A percentile compares a stretch with the other conserved stretches of the same genome.
Conservation (phyloP, 768 basidiomycete species). For the Mycena filopes region DNA sequence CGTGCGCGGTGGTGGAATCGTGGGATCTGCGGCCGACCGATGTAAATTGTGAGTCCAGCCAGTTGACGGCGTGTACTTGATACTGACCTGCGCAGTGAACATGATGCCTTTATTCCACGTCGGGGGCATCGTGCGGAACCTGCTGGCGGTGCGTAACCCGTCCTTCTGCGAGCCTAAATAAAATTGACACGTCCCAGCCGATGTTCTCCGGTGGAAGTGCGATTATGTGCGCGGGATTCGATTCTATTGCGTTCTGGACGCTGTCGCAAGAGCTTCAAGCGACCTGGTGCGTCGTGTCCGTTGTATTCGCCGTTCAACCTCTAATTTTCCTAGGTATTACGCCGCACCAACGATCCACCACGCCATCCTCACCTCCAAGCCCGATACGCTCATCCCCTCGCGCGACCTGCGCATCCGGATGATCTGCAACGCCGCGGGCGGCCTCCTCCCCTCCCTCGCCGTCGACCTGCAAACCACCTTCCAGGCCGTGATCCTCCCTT, state of each 20-base stretch:
- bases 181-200: constrained; percentile 38
- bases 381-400: constrained; percentile 41
- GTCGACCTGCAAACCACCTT: constrained; percentile 59
- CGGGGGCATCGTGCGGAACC: constrained; percentile 67
- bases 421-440: constrained; percentile 63
- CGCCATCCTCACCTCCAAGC: constrained; percentile 54
- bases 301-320: background rate
- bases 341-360: constrained; percentile 62
- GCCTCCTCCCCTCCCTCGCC: constrained; percentile 63
- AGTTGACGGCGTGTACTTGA: background rate
- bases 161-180: background rate
- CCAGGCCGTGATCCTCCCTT: constrained; percentile 63
- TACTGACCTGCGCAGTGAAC: constrained; percentile 41
- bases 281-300: constrained; percentile 66
- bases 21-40: constrained; percentile 52
- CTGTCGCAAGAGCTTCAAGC: constrained; percentile 47
- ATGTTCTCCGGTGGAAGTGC: constrained; percentile 62
- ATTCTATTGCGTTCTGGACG: constrained; percentile 62
- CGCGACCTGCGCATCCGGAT: constrained; percentile 53
- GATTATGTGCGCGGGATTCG: constrained; percentile 66
- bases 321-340: constrained; percentile 51
- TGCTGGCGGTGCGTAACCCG: constrained; percentile 48
- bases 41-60: constrained; percentile 52
- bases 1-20: constrained; percentile 55
- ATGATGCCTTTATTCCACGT: constrained; percentile 72